phyloP scores from a whole-genome alignment of 2,329 filamentous ascomycete species.

The Sporothrix brasiliensis region DNA sequence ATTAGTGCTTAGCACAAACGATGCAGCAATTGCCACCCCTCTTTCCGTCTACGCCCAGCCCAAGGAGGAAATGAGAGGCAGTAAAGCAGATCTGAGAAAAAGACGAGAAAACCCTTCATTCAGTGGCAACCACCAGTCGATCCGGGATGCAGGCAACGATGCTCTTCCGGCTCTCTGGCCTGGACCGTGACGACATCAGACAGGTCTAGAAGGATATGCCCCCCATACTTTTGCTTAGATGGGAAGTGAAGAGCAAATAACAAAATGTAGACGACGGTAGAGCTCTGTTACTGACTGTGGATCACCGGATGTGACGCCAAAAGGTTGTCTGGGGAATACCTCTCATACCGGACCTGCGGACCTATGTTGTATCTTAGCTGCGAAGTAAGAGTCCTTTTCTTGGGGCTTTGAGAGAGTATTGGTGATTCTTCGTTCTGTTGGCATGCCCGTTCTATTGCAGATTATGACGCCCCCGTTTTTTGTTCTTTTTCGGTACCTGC shows the following conservation, averaged over 20 bases:
- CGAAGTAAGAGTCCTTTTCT: neutral
- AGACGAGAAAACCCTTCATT: neutral
- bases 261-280: conserved; percentile 9
- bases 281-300: neutral
- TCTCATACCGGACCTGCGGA: too few species aligned
- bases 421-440: neutral
- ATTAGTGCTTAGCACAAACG: neutral
- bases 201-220: neutral
- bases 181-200: neutral
- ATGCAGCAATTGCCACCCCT: conserved; percentile 20
- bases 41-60: neutral
- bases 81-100: neutral
- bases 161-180: neutral
- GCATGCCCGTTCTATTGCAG: too few species aligned
- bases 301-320: neutral
- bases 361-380: neutral
- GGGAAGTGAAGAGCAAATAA: neutral
- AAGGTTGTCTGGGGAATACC: neutral
- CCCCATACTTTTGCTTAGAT: neutral
- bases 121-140: conserved; percentile 3
- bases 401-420: neutral
- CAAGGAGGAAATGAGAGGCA: neutral
- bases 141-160: neutral
- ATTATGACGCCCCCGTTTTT: conserved; percentile 6
- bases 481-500: neutral